Evolutionary conservation across 148 eudicot species (phyloP), one percentile per base, ranked within the genome.

Genomic region (Pharnaceum exiguum): DNA sequence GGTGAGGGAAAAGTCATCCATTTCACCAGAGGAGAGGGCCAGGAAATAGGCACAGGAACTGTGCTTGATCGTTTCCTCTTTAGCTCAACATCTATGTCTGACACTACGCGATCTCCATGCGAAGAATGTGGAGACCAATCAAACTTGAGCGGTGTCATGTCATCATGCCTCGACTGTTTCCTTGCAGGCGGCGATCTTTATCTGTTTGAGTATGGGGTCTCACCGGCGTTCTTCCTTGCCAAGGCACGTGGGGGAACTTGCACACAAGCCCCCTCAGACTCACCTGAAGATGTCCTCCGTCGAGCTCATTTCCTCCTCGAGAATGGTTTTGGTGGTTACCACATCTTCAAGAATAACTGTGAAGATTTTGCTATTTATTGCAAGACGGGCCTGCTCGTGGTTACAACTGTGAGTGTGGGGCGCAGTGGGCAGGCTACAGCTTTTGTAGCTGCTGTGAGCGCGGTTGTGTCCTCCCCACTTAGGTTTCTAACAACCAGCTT

Each of bases 211-310:
- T 93, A 93, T 24, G 60, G 65, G 8, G 90, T 79, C 62, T 62
- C 83, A 5, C 82, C 80, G 1, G 69, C 59, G 29, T 36, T 77
- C 57, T 93, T 85, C 64, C 82, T 93, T 8, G 88, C 86, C 57
- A 81, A 88, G 64, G 96, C 82, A 57, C 85, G 96, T 52, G 94
- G 98, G 6, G 98, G 96, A 32, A 88, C 90, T 30, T 93, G 98
- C 64, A 93, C 98, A 15, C 81, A 82, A 1, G 90, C 88, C 51
- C 46, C 51, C 15, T 74, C 95, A 17, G 98, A 93, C 65, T 81
- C 95, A 21, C 58, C 89, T 2, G 84, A 83, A 47, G 82, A 79
- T 37, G 90, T 76, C 25, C 66, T 93, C 27, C 62, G 78, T 50
- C 98, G 96, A 13, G 88, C 98, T 40, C 68, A 77, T 29, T 78